A percentile compares a stretch with the other conserved stretches of the same genome.
Conservation (phyloP, 148 eudicot genomes). For the Spergularia marina region DNA sequence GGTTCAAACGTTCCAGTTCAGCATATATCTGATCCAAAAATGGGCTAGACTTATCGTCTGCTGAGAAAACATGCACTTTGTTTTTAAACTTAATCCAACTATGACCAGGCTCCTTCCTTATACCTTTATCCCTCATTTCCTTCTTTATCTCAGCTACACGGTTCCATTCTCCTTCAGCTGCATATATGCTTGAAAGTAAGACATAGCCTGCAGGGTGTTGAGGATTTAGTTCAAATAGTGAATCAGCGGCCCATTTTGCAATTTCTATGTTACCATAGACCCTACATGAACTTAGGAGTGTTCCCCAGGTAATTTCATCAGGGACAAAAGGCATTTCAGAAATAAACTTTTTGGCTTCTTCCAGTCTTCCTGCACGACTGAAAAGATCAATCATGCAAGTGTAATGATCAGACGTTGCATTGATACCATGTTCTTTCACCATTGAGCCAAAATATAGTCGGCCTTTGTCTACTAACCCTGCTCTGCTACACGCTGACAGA, state of each 20-base stretch:
- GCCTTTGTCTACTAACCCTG: slow-evolving; percentile 88
- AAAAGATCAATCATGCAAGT: slow-evolving; percentile 94
- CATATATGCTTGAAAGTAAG: slow-evolving; percentile 75
- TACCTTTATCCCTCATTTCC: slow-evolving; percentile 70
- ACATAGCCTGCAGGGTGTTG: slow-evolving; percentile 81
- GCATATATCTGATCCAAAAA: slow-evolving; percentile 59
- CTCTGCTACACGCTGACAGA: slow-evolving; percentile 92
- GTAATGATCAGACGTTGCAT: slow-evolving; percentile 69
- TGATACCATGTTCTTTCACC: slow-evolving; percentile 56
- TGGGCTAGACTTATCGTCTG: slow-evolving; percentile 80
- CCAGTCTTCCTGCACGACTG: slow-evolving; percentile 74
- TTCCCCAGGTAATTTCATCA: slow-evolving; percentile 87
- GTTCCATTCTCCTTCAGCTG: slow-evolving; percentile 73
- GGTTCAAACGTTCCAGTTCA: slow-evolving; percentile 53
- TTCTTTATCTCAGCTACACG: slow-evolving; percentile 72
- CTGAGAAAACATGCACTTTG: slow-evolving; percentile 75
- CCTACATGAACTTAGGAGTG: slow-evolving; percentile 88
- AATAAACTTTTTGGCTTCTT: slow-evolving; percentile 74
- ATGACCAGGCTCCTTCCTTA: slow-evolving; percentile 79
- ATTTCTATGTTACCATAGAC: slow-evolving; percentile 62
- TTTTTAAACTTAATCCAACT: slow-evolving; percentile 91
- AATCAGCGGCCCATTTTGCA: slow-evolving; percentile 88
- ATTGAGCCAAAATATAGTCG: slow-evolving; percentile 59
- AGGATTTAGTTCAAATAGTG: slow-evolving; percentile 68
- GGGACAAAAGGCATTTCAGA: slow-evolving; percentile 70